Base-by-base conservation (phyloP, 192 early-diverging fungal genomes). In the Coemansia sp. region DNA sequence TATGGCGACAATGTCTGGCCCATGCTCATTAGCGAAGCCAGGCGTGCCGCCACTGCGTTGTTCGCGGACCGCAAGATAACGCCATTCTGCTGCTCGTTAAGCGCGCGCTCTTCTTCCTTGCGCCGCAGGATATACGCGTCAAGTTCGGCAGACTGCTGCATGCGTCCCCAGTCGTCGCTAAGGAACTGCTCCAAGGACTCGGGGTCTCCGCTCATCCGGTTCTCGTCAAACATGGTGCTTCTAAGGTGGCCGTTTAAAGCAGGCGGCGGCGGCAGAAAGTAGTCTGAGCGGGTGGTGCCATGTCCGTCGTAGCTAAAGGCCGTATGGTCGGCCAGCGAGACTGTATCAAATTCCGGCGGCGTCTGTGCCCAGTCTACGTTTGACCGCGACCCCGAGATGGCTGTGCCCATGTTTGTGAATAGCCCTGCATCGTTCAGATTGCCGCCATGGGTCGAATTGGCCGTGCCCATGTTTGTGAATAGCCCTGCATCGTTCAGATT, bases 1-100 rank as follows among this genome's bases (percentile, higher is more conserved):
- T 89, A 90, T 2, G 95, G 93, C 14, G 91, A 92, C 16, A 98
- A 88, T 24, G 96, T 96, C 69, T 93, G 93, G 66, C 96, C 91
- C 73, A 90, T 86, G 49, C 80, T 85, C 83, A 93, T 89, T 62
- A 98, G 79, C 57, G 89, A 91, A 0, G 94, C 94, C 38, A 98
- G 82, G 68, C 94, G 92, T 4, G 94, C 94, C 7, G 94, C 90
- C n/a, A 92, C 85, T 3, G 89, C 84, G 71, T 93, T 89, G 76
- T 93, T 86, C 14, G 88, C 78, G n/a, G 91, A 92, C 36, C 87
- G 75, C n/a, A 93, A 64, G 8, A 90, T 75, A 24, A 90, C 83
- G n/a, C 81, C 81, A 21, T 56, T 57, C 49, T 56, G 83, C 72
- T 38, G 78, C 55, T 69, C 72, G 20, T 66, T 63, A 43, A 66